Evolutionary conservation across 768 basidiomycete species (phyloP).

Genomic region (Tulasnella sp.): DNA sequence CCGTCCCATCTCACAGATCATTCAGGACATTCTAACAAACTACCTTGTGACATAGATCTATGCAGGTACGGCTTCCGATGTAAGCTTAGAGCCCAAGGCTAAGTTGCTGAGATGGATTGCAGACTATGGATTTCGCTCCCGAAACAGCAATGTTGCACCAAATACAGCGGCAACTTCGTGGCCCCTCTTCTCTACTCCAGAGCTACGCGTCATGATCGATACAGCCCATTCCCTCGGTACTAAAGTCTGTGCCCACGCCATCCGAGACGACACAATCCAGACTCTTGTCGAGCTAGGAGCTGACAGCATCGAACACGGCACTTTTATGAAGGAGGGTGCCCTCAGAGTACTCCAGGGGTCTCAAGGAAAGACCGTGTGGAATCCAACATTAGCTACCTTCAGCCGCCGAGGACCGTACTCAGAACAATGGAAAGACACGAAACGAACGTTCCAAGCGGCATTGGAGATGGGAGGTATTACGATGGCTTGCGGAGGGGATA

Average conservation of each 20-base stretch:
- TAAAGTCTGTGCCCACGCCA: constrained; percentile 50
- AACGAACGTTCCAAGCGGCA: constrained; percentile 34
- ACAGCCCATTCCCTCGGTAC: constrained; percentile 43
- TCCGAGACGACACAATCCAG: constrained; percentile 30
- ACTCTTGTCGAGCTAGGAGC: constrained; percentile 27
- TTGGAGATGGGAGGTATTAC: constrained; percentile 35
- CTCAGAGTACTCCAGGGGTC: constrained; percentile 6
- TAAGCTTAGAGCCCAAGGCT: not conserved
- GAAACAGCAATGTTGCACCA: constrained; percentile 35
- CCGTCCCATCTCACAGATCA: not conserved
- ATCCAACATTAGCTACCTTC: constrained; percentile 47
- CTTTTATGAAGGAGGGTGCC: constrained; percentile 21
- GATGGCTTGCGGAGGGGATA: constrained; percentile 55
- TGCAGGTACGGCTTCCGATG: constrained; percentile 32
- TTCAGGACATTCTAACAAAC: not conserved
- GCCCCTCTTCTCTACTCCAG: constrained; percentile 36
- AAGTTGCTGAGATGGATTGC: too few species aligned
- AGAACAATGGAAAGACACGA: not conserved
- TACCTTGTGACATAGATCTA: constrained; percentile 27
- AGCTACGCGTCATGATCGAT: constrained; percentile 40
- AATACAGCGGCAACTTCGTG: constrained; percentile 29
- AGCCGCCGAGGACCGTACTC: not conserved
- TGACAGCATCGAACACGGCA: constrained; percentile 52
- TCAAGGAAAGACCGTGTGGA: constrained; percentile 35
- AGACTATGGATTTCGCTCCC: constrained; percentile 48